These are phyloP conservation scores for Clavispora santaluciae DNA, from an alignment of 805 yeast species.

Conservation along the genomic window DNA sequence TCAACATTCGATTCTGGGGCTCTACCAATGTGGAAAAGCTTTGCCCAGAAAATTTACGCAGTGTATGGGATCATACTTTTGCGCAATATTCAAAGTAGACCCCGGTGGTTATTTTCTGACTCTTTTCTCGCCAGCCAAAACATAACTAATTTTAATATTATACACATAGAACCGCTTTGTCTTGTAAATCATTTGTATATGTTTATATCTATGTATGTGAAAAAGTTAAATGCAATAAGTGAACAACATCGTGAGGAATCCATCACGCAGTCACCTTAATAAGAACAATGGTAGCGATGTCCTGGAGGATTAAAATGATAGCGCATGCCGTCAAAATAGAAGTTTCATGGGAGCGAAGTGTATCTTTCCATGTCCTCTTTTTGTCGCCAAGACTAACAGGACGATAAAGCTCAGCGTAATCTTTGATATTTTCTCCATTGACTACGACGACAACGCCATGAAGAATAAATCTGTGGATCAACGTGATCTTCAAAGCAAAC, in stretches of 20 bases:
- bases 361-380: neutral
- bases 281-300: neutral
- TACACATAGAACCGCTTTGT: too few relatives aligned
- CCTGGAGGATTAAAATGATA: neutral
- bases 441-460: constrained; percentile 21
- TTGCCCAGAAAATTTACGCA: neutral
- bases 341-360: neutral
- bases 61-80: neutral
- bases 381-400: constrained; percentile 4
- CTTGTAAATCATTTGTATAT: too few relatives aligned
- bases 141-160: too few relatives aligned
- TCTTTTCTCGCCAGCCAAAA: too few relatives aligned
- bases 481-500: constrained; percentile 28
- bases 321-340: neutral
- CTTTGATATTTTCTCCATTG: constrained; percentile 5
- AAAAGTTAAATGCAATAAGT: too few relatives aligned
- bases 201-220: neutral
- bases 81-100: neutral
- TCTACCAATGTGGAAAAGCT: neutral
- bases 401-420: constrained; percentile 11
- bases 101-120: too few relatives aligned
- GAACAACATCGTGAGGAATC: too few relatives aligned
- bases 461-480: constrained; percentile 29
- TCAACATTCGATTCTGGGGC: neutral
- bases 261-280: neutral